Percentiles rank a stretch among this genome's conserved stretches.
phyloP scores from a whole-genome alignment of 495 filamentous ascomycete species.

The Aspergillus nanangensis region DNA sequence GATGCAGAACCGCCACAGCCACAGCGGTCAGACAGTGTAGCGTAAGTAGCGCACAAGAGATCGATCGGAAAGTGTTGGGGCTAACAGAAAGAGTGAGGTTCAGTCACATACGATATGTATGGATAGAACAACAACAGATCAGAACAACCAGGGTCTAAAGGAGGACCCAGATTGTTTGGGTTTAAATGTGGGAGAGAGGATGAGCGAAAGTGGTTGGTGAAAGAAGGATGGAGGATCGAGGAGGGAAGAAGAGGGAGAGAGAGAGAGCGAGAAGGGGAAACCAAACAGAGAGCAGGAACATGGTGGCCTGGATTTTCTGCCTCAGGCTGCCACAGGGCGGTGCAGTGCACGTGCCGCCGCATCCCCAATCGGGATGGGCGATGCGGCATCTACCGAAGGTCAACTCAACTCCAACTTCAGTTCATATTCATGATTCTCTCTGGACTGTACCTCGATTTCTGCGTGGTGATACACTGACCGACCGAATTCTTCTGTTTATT shows the following conservation, averaged over 20 bases:
- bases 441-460: background rate
- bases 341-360: constrained; percentile 1
- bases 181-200: background rate
- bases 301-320: background rate
- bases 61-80: constrained; percentile 2
- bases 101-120: constrained; percentile 1
- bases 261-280: constrained; percentile 2
- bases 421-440: background rate
- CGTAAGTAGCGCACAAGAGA: no score
- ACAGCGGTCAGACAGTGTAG: constrained; percentile 25
- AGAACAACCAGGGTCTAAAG: constrained; percentile 10
- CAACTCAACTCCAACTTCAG: constrained; percentile 6
- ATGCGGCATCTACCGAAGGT: constrained; percentile 7
- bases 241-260: constrained; percentile 3
- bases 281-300: constrained; percentile 12
- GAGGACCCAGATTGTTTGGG: constrained; percentile 1
- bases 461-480: no score
- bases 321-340: background rate
- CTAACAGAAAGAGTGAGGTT: constrained; percentile 8
- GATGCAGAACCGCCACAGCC: constrained; percentile 26
- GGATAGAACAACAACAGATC: background rate
- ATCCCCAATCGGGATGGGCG: constrained; percentile 2
- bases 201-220: background rate
- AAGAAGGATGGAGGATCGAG: background rate
- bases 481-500: no score